These are phyloP conservation scores for Claviceps pazoutovae DNA, from an alignment of 2,329 filamentous ascomycete species.

Conservation along the genomic window DNA sequence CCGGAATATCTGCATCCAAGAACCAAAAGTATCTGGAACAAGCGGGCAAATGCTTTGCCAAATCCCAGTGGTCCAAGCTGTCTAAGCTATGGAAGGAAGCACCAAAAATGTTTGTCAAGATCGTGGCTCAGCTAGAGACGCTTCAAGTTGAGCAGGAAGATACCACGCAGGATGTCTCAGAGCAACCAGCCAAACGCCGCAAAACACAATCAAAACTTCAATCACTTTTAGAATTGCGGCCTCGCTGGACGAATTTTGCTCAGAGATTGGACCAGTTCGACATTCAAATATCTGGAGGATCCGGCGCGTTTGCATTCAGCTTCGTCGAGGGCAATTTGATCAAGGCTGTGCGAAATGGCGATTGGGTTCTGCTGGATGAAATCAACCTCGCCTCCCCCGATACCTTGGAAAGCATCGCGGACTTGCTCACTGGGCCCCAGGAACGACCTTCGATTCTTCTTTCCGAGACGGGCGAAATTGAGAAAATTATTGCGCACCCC, in stretches of 20 bases:
- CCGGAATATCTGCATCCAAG: conserved; percentile 71
- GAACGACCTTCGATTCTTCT: conserved; percentile 71
- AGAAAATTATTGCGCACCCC: conserved; percentile 76
- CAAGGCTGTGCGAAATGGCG: conserved; percentile 86
- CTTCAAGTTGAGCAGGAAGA: conserved; percentile 24
- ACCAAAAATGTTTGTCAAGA: conserved; percentile 69
- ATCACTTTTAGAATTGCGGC: conserved; percentile 40
- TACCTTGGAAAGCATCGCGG: conserved; percentile 84
- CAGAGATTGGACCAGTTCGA: conserved; percentile 65
- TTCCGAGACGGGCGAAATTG: conserved; percentile 85
- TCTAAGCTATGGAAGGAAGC: conserved; percentile 82
- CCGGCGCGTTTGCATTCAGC: conserved; percentile 74
- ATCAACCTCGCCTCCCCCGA: conserved; percentile 94
- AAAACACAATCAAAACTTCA: conserved; percentile 55
- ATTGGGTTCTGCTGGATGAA: conserved; percentile 94
- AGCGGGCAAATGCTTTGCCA: conserved; percentile 64
- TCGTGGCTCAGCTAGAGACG: conserved; percentile 41
- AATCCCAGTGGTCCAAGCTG: conserved; percentile 75
- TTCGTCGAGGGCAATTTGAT: conserved; percentile 95
- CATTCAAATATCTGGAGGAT: conserved; percentile 58
- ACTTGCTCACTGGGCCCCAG: conserved; percentile 63
- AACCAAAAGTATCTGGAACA: conserved; percentile 79
- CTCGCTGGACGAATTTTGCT: conserved; percentile 71
- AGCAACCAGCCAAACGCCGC: conserved; percentile 55
- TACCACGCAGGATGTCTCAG: conserved; percentile 19